Base-by-base conservation (phyloP, 352 stramenopile species). In the Pythium sp. region DNA sequence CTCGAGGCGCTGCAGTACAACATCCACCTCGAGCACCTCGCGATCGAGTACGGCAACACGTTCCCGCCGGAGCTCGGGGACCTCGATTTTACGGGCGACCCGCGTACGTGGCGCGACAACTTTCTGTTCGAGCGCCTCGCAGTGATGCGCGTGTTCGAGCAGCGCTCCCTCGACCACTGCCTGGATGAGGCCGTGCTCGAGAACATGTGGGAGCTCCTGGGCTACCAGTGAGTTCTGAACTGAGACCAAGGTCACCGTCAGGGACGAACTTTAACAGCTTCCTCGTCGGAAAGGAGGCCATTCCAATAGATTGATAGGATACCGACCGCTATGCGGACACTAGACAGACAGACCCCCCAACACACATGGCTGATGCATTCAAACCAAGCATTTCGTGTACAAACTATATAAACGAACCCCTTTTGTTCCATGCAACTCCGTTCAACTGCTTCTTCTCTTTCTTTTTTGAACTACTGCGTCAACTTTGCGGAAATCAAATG, bases 31-130 rank as follows among this genome's bases (percentile, higher is more conserved):
- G 70, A 84, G 64, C 75, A 84, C 64, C 68, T 86, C 20, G 74
- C 74, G 20, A 81, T 86, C 62, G 76, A 84, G 66, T 86, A 84
- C 55, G 78, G 76, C 69, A 86, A 86, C 71, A 78, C 81, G 61
- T 82, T 86, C 57, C 78, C 78, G 30, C 74, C 70, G 2, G 78
- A 86, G 58, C 70, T 86, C 6, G 72, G 76, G 20, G 76, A 84
- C 41, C 76, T 86, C 18, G 76, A 82, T 64, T 82, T 86, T 65
- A 76, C 78, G 20, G 78, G 74, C 53, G 78, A 86, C 51, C 70
- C 62, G 46, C 69, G 64, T 12, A 79, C 74, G 46, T 86, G 78
- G 78, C 74, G 78, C 34, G 75, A 80, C 53, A 76, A 77, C 55
- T 80, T 72, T 34, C 64, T 86, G 20, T 86, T 86, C 54, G 78